These are phyloP conservation scores for Elsinoe necatrix DNA, from an alignment of 2,329 filamentous ascomycete species.

Conservation along the genomic window DNA sequence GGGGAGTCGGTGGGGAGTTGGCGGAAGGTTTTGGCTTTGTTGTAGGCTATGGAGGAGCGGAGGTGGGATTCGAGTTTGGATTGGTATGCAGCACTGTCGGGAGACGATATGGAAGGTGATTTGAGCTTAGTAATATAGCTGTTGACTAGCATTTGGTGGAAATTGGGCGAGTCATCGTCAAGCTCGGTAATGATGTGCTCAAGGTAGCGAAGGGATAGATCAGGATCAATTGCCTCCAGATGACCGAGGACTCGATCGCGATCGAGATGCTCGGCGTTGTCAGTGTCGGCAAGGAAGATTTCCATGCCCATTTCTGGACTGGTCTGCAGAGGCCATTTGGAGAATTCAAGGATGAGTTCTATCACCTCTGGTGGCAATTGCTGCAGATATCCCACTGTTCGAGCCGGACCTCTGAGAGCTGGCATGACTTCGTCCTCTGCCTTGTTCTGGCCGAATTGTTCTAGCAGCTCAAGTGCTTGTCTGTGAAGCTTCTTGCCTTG, in stretches of 20 bases:
- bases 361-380: constrained; percentile 78
- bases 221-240: constrained; percentile 58
- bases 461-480: constrained; percentile 72
- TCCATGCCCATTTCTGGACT: constrained; percentile 77
- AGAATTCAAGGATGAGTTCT: constrained; percentile 84
- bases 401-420: constrained; percentile 66
- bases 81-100: constrained; percentile 29
- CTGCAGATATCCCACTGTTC: constrained; percentile 85
- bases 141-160: constrained; percentile 76
- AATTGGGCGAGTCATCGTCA: constrained; percentile 72
- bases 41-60: constrained; percentile 69
- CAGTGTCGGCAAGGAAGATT: constrained; percentile 83
- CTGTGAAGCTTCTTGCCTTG: constrained; percentile 90
- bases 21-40: constrained; percentile 54
- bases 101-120: constrained; percentile 18
- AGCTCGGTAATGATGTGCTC: constrained; percentile 87
- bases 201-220: constrained; percentile 71
- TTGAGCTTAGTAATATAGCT: constrained; percentile 54
- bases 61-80: constrained; percentile 65
- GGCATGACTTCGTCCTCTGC: constrained; percentile 39
- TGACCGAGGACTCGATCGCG: constrained; percentile 68
- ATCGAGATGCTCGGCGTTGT: constrained; percentile 86
- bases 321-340: constrained; percentile 71
- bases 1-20: constrained; percentile 74
- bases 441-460: constrained; percentile 62